Evolutionary conservation across 768 basidiomycete genomes (phyloP).

Genomic region (Leucocoprinus sp.): DNA sequence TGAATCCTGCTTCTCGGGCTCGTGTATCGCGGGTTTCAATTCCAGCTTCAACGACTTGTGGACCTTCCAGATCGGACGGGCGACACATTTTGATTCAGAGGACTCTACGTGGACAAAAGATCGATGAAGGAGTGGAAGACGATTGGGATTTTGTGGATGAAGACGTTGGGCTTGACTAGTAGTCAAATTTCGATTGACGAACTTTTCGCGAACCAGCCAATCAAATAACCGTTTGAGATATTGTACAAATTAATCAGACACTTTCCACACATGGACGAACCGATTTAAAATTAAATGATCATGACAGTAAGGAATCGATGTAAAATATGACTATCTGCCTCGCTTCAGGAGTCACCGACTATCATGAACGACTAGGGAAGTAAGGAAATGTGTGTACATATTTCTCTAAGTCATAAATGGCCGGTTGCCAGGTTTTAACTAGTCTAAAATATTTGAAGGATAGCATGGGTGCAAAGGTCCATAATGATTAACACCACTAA

Average conservation of each 20-base stretch:
- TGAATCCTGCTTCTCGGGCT: slow-evolving; percentile 41
- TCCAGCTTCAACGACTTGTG: slow-evolving; percentile 13
- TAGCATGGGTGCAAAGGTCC: too few relatives aligned
- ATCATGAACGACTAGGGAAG: too few relatives aligned
- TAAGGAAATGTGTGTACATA: too few relatives aligned
- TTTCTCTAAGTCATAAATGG: too few relatives aligned
- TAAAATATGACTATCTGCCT: too few relatives aligned
- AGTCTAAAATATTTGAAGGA: too few relatives aligned
- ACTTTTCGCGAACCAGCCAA: not conserved
- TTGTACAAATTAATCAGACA: not conserved
- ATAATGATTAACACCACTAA: too few relatives aligned
- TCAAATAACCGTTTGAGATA: not conserved
- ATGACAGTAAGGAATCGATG: too few relatives aligned
- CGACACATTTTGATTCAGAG: slow-evolving; percentile 11
- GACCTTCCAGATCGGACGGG: not conserved
- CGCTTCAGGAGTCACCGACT: too few relatives aligned
- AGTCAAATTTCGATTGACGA: not conserved
- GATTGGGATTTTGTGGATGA: slow-evolving; percentile 33
- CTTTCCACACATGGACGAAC: too few relatives aligned
- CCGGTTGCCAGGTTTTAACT: too few relatives aligned
- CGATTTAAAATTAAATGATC: too few relatives aligned
- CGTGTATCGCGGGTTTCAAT: slow-evolving; percentile 15
- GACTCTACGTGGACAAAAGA: slow-evolving; percentile 19
- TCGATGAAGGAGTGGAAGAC: slow-evolving; percentile 35
- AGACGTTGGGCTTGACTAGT: slow-evolving; percentile 15